These are phyloP conservation scores for Polyporus arcularius DNA, from an alignment of 768 basidiomycete genomes.

Conservation along the genomic window DNA sequence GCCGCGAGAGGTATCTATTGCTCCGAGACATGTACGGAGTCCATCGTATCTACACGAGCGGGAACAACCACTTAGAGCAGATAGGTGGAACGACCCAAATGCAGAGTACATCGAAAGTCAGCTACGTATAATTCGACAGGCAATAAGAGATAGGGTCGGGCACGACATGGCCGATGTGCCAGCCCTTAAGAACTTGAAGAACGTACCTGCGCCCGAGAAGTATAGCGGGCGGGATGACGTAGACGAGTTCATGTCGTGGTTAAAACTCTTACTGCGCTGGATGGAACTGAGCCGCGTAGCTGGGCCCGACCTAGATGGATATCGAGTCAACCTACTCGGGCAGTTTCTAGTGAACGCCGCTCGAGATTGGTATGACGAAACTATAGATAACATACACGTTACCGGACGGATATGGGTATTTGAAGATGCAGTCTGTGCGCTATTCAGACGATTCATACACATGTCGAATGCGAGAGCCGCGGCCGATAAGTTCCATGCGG, in stretches of 20 bases:
- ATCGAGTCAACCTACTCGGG: neutral
- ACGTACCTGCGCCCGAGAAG: neutral
- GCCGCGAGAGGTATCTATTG: too few relatives aligned
- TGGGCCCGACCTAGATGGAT: neutral
- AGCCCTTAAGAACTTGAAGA: neutral
- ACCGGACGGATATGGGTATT: neutral
- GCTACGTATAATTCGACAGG: neutral
- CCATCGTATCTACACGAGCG: too few relatives aligned
- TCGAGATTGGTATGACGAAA: neutral
- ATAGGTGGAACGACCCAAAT: neutral
- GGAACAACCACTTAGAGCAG: neutral
- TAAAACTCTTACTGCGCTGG: neutral
- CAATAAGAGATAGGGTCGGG: neutral
- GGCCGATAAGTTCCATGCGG: neutral
- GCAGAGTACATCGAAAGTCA: neutral
- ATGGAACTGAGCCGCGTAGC: neutral
- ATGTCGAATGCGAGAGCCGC: neutral
- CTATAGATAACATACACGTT: neutral
- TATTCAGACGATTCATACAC: slow-evolving; percentile 1
- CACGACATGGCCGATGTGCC: neutral
- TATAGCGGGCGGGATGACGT: slow-evolving; percentile 1
- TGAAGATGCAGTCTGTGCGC: neutral
- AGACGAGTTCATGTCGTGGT: neutral
- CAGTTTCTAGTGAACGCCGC: neutral
- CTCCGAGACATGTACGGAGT: too few relatives aligned